These are phyloP conservation scores for Fusarium sp. DNA, from an alignment of 2,329 filamentous ascomycete genomes.

Conservation along the genomic window DNA sequence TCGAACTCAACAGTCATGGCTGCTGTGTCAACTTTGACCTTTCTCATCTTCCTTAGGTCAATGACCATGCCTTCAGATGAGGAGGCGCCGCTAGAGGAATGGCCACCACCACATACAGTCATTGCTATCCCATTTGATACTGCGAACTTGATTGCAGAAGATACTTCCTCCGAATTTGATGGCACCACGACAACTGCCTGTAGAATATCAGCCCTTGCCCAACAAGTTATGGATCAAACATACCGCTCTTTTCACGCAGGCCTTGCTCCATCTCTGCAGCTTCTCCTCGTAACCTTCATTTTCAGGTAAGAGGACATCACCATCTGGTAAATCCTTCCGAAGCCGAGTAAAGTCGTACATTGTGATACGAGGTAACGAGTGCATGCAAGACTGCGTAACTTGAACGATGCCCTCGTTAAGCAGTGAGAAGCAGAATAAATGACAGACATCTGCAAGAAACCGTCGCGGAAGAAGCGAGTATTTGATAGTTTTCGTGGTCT, in stretches of 20 bases:
- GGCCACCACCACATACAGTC: conserved; percentile 68
- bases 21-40: conserved; percentile 62
- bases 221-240: background rate
- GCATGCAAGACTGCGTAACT: background rate
- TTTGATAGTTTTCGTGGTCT: conserved; percentile 34
- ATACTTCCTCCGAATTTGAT: conserved; percentile 54
- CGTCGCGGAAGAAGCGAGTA: conserved; percentile 18
- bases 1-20: conserved; percentile 62
- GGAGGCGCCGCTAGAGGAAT: conserved; percentile 67
- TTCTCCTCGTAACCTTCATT: conserved; percentile 53
- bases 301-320: conserved; percentile 51
- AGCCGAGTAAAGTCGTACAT: conserved; percentile 42
- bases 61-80: conserved; percentile 69
- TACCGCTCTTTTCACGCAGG: conserved; percentile 55
- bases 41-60: conserved; percentile 66
- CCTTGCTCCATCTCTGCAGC: conserved; percentile 55
- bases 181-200: conserved; percentile 61
- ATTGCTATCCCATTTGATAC: conserved; percentile 60
- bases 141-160: conserved; percentile 46
- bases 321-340: conserved; percentile 26
- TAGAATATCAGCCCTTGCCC: background rate
- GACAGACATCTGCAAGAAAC: background rate
- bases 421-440: background rate
- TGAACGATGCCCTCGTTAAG: background rate
- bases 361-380: background rate